Evolutionary conservation across 306 rosid genomes (phyloP), one percentile per base, ranked within the genome.

Genomic region (Vigna angularis): DNA sequence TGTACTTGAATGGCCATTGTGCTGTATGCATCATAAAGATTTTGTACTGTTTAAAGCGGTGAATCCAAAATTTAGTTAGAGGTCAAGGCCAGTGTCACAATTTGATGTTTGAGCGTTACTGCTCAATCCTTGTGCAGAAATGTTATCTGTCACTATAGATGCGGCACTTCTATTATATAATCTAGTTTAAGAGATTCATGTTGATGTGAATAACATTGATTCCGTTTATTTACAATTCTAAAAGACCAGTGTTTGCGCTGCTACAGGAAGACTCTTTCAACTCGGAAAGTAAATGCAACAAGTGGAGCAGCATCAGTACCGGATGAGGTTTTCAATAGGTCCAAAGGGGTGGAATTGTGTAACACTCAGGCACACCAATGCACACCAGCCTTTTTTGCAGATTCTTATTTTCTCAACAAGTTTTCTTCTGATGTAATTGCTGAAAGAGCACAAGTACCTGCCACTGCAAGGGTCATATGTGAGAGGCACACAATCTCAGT

Each of bases 271-370:
- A 91, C 98, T 15, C 85, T 93, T 66, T 87, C 97, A 30, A 89
- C 93, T 68, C 85, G 98, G 52, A 95, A 93, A 85, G 96, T 95
- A 13, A 87, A 85, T 77, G 98, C 97, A 47, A 91, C 91, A 14
- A 91, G 91, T 61, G 98, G 99, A 78, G 98, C 99, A 63, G 97
- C 98, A 65, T 93, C 97, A 22, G 99, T 95, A 20, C 98, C 99
- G 0, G 96, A 95, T 16, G 98, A 91, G 28, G 93, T 95, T 59
- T 95, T 95, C 91, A 97, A 90, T 82, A 84, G 90, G 83, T 86
- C 99, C 78, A 89, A 88, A 84, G 99, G 99, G 8, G 91, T 95
- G 75, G 93, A 90, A 61, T 61, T 95, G 80, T 93, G 97, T 93
- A 95, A 95, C 86, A 93, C 98, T 28, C 97, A 95, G 75, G 99